Evolutionary conservation across 1,139 yeast genomes (phyloP).

Genomic region (Sugiyamaella japonica): DNA sequence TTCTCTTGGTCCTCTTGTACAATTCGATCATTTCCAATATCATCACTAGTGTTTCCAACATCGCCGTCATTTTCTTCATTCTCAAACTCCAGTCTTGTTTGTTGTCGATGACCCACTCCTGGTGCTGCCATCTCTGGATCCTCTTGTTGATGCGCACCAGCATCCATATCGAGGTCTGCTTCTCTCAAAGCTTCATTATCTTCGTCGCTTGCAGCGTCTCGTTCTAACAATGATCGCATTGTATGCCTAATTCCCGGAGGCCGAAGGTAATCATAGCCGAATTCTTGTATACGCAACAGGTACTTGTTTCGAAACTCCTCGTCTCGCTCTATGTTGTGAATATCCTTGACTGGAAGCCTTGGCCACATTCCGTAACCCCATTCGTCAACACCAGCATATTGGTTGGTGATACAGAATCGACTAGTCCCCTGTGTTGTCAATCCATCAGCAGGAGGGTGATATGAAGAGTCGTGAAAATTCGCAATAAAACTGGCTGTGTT

Average conservation of each 20-base stretch:
- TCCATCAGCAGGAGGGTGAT: conserved; percentile 17
- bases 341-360: conserved; percentile 8
- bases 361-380: conserved; percentile 24
- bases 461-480: not conserved
- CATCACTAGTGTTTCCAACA: conserved; percentile 24
- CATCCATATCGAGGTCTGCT: conserved; percentile 18
- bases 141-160: conserved; percentile 8
- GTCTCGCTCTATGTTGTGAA: conserved; percentile 20
- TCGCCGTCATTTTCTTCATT: conserved; percentile 30
- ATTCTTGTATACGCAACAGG: conserved; percentile 29
- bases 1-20: conserved; percentile 15
- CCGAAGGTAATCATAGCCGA: conserved; percentile 29
- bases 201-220: conserved; percentile 26
- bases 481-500: not conserved
- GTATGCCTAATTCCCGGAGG: conserved; percentile 33
- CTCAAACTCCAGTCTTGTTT: no score
- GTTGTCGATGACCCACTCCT: no score
- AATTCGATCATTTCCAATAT: conserved; percentile 2
- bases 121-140: conserved; percentile 3
- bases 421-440: conserved; percentile 18
- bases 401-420: conserved; percentile 18
- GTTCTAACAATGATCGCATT: conserved; percentile 30
- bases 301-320: conserved; percentile 21
- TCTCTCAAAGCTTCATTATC: conserved; percentile 19
- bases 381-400: conserved; percentile 17